These are phyloP conservation scores for Cryptococcus neoformans DNA, from an alignment of 1,284 basidiomycete genomes.

Conservation along the genomic window DNA sequence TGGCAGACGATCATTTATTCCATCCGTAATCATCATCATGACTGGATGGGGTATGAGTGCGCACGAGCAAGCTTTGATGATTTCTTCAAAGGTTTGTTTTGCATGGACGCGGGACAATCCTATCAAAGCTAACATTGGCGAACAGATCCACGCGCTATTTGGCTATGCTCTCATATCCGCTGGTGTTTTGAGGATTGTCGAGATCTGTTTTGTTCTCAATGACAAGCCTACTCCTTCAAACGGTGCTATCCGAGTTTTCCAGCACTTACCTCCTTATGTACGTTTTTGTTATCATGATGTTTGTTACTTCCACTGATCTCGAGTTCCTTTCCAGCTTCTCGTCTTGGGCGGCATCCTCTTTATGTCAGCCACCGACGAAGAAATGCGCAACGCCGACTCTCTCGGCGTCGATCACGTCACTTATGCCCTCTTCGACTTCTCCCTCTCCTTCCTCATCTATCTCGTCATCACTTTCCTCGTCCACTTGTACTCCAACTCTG, in stretches of 20 bases:
- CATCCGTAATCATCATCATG: slow-evolving; percentile 76
- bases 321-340: slow-evolving; percentile 57
- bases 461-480: slow-evolving; percentile 62
- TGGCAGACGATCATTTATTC: slow-evolving; percentile 79
- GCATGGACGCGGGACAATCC: neutral
- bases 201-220: slow-evolving; percentile 70
- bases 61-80: slow-evolving; percentile 78
- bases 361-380: slow-evolving; percentile 90
- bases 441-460: slow-evolving; percentile 72
- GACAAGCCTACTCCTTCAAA: slow-evolving; percentile 42
- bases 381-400: slow-evolving; percentile 63
- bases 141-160: slow-evolving; percentile 75
- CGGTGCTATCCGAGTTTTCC: slow-evolving; percentile 60
- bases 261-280: slow-evolving; percentile 82
- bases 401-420: slow-evolving; percentile 83
- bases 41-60: slow-evolving; percentile 96
- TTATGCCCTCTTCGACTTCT: slow-evolving; percentile 72
- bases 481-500: slow-evolving; percentile 60
- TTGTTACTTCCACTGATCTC: neutral
- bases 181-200: slow-evolving; percentile 75
- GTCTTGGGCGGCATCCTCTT: slow-evolving; percentile 66
- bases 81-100: slow-evolving; percentile 68
- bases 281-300: slow-evolving; percentile 2
- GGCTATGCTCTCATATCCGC: slow-evolving; percentile 84
- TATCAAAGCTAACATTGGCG: neutral